phyloP scores from a whole-genome alignment of 2,329 filamentous ascomycete species.

The Ceratocystis huliohia region DNA sequence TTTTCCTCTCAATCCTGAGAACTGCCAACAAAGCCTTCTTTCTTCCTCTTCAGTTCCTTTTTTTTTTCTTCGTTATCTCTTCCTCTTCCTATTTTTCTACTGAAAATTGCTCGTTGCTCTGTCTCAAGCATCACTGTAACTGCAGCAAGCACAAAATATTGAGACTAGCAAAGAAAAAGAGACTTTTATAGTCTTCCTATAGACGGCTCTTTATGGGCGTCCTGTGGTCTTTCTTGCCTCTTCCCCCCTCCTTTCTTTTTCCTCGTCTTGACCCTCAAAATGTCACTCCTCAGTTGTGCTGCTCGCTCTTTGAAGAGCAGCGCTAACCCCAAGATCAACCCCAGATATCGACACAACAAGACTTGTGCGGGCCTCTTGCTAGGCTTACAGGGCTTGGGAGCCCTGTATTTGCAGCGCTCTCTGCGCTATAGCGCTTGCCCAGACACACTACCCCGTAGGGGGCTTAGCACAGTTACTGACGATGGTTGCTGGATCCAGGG shows the following conservation, averaged over 20 bases:
- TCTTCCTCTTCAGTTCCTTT: neutral
- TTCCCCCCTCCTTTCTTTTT: neutral
- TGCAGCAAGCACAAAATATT: no score
- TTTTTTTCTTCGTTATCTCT: neutral
- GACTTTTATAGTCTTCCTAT: neutral
- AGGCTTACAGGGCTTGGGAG: neutral
- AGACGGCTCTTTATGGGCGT: neutral
- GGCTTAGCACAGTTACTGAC: neutral
- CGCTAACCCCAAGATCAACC: neutral
- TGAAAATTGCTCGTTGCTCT: neutral
- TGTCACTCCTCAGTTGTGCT: conserved; percentile 18
- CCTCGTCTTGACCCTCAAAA: neutral
- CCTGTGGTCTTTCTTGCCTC: no score
- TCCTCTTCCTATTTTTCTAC: neutral
- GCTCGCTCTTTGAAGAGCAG: neutral
- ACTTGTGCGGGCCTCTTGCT: neutral
- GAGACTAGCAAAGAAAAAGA: neutral
- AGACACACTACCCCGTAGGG: neutral
- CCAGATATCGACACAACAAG: neutral
- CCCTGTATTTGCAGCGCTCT: neutral
- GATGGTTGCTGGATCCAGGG: neutral
- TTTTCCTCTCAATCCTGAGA: neutral
- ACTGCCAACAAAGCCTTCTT: conserved; percentile 1
- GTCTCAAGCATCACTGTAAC: no score
- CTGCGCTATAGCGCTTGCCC: neutral